Percentiles rank a stretch among this genome's conserved stretches.
Evolutionary conservation across 2,329 filamentous ascomycete species (phyloP).

Genomic region (Alternaria infectoria): DNA sequence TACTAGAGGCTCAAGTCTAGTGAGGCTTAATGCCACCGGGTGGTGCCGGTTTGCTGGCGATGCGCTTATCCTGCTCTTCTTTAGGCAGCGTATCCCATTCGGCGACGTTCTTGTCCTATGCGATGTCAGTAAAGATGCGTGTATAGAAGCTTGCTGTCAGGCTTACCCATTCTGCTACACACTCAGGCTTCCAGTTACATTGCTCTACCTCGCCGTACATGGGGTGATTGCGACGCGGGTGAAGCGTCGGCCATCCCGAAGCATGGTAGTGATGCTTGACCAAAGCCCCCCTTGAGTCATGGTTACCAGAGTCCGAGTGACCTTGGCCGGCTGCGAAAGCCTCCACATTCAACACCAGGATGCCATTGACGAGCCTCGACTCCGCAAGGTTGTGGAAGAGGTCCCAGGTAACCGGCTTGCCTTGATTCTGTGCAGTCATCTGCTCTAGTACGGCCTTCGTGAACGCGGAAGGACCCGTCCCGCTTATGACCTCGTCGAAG

Average conservation of each 20-base stretch:
- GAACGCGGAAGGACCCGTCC: slow-evolving; percentile 75
- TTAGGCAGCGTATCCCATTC: slow-evolving; percentile 64
- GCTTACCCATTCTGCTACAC: slow-evolving; percentile 65
- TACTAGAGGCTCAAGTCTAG: not conserved
- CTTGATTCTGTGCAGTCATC: slow-evolving; percentile 60
- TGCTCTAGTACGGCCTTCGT: slow-evolving; percentile 69
- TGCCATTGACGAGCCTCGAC: slow-evolving; percentile 68
- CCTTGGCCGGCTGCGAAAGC: slow-evolving; percentile 76
- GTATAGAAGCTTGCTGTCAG: not conserved
- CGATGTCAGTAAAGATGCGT: slow-evolving; percentile 7
- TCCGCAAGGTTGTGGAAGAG: slow-evolving; percentile 70
- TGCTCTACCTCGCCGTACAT: slow-evolving; percentile 73
- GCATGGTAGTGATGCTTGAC: slow-evolving; percentile 79
- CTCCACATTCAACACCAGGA: slow-evolving; percentile 73
- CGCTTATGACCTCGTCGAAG: slow-evolving; percentile 74
- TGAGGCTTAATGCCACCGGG: not conserved
- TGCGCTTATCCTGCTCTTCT: slow-evolving; percentile 64
- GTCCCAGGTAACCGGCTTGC: slow-evolving; percentile 64
- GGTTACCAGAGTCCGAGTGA: slow-evolving; percentile 74
- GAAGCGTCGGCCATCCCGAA: slow-evolving; percentile 71
- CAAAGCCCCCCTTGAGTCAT: slow-evolving; percentile 68
- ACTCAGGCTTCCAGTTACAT: slow-evolving; percentile 72
- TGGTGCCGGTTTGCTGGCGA: slow-evolving; percentile 44
- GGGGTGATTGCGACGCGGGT: slow-evolving; percentile 71
- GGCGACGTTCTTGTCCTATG: slow-evolving; percentile 63